These are phyloP conservation scores for Pseudevernia furfuracea DNA, from an alignment of 495 filamentous ascomycete species.

Conservation along the genomic window DNA sequence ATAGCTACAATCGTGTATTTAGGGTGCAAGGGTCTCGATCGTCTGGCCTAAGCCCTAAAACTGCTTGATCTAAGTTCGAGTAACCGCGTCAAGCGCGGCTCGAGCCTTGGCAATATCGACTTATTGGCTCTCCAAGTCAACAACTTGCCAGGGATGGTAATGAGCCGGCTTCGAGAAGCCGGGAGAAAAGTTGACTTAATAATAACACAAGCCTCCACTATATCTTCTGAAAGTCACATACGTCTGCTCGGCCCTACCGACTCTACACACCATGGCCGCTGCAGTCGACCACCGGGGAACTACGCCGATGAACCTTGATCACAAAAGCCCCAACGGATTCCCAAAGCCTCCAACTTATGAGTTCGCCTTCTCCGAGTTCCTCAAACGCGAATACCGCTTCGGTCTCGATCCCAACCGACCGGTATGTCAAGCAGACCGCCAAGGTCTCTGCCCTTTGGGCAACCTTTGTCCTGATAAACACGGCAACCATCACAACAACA, in stretches of 20 bases:
- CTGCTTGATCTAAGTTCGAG: no score
- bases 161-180: not conserved
- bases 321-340: not conserved
- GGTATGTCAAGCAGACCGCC: conserved; percentile 70
- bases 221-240: not conserved
- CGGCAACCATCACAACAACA: conserved; percentile 45
- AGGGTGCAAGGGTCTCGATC: no score
- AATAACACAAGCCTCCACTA: not conserved
- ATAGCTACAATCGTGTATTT: no score
- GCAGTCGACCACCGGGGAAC: not conserved
- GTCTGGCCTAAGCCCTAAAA: no score
- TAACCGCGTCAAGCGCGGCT: no score
- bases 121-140: no score
- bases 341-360: conserved; percentile 42
- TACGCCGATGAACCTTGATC: conserved; percentile 1
- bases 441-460: conserved; percentile 73
- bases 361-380: conserved; percentile 69
- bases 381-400: conserved; percentile 67
- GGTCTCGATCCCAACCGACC: conserved; percentile 66
- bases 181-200: not conserved
- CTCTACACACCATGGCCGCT: conserved; percentile 3
- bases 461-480: conserved; percentile 63
- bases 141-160: no score
- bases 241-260: not conserved
- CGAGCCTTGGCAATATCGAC: no score